Evolutionary conservation across 2,329 filamentous ascomycete genomes (phyloP), one percentile per base, ranked within the genome.

Genomic region (Nannizzia gypsea): DNA sequence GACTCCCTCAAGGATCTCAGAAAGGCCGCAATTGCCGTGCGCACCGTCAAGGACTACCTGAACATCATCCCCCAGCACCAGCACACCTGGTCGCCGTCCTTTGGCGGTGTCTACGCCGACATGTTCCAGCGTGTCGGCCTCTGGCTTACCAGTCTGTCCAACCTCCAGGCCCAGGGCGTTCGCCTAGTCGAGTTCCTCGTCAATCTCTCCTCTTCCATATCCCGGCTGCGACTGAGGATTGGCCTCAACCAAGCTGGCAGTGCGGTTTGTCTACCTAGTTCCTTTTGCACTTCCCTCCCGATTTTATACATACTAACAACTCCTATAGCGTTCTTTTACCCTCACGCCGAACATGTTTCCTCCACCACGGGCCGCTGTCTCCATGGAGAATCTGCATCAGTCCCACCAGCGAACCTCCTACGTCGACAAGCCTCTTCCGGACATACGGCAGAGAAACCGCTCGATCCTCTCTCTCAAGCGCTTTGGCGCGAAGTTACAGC

Each of bases 1-100:
- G 89, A 91, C 69, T 84, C 87, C 56, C 77, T 92, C 40, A 82
- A 86, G 66, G 92, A 97, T 69, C 82, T 95, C 6, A 80, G 83
- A 62, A 87, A 91, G 66, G 91, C 90, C 6, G 77, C 90, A 59
- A 82, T 85, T 63, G 87, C 88, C 1, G 89, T 88, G 46, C 82
- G 83, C 60, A 86, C 89, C 59, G 87, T 97, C 58, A 85, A 85
- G 60, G 78, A 82, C 59, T 96, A 95, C 71, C 77, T 97, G 56
- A 80, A 83, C 22, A 44, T 55, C 34, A n/a, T 28, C 8, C 34
- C 44, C 1, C 36, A 42, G 38, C 31, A 59, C 56, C 57, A 42
- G n/a, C 24, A 34, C 38, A 57, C 40, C 17, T 56, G 24, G 26
- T 44, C 42, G 2, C 36, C 56, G 2, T 31, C 40, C n/a, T 44